phyloP scores from a whole-genome alignment of 805 yeast species.

The Naumovozyma baii region DNA sequence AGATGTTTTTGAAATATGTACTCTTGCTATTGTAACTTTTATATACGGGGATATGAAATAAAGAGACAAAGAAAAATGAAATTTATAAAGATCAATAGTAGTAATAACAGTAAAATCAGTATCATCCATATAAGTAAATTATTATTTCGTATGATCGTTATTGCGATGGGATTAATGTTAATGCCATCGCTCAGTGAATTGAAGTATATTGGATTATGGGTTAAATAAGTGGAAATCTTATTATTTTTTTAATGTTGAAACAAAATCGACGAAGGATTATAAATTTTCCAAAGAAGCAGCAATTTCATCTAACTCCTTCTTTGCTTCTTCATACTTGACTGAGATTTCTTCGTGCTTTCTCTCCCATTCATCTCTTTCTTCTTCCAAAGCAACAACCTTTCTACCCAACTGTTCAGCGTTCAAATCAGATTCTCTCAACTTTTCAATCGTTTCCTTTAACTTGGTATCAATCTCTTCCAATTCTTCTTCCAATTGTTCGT shows the following conservation, averaged over 20 bases:
- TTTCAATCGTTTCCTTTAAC: constrained; percentile 86
- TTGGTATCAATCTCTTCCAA: constrained; percentile 79
- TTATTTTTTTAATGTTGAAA: too few species aligned
- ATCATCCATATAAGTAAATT: neutral
- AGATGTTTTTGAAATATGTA: too few species aligned
- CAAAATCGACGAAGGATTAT: constrained; percentile 8
- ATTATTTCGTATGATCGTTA: neutral
- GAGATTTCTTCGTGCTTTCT: constrained; percentile 81
- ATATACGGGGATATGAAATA: neutral
- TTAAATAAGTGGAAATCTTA: neutral
- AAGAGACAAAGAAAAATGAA: neutral
- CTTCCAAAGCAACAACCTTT: constrained; percentile 82
- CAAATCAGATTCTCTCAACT: constrained; percentile 89
- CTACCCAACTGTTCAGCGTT: constrained; percentile 94
- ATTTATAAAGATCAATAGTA: neutral
- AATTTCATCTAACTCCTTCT: constrained; percentile 93
- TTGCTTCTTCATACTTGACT: constrained; percentile 71
- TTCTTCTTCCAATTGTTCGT: constrained; percentile 76
- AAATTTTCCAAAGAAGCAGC: constrained; percentile 80
- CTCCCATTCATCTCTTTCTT: constrained; percentile 87
- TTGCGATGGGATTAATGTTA: neutral
- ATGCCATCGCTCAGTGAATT: neutral
- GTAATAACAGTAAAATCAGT: neutral
- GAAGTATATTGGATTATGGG: neutral
- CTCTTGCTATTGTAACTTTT: neutral